phyloP scores from a whole-genome alignment of 2,329 filamentous ascomycete species.

The Paraconiothyrium sp. region DNA sequence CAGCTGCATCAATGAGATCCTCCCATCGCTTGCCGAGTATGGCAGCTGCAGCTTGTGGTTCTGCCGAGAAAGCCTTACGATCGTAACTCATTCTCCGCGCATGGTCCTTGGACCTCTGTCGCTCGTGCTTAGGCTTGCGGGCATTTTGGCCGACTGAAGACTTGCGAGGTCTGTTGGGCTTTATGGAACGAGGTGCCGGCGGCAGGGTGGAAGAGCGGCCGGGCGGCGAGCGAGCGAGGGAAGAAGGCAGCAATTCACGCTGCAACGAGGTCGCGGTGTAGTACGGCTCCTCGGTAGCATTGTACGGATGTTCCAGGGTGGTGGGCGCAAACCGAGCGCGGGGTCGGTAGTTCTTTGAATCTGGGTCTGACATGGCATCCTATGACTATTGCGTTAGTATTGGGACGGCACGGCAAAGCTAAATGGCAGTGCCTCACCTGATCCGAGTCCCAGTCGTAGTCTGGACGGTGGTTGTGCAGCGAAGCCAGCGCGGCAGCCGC shows the following conservation, averaged over 20 bases:
- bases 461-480: constrained; percentile 80
- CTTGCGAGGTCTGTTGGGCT: constrained; percentile 79
- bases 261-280: constrained; percentile 65
- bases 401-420: constrained; percentile 18
- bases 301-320: constrained; percentile 75
- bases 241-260: constrained; percentile 82
- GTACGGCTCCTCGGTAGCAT: constrained; percentile 53
- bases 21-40: constrained; percentile 91
- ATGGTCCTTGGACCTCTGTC: constrained; percentile 79
- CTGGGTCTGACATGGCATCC: constrained; percentile 51
- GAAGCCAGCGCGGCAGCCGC: constrained; percentile 89
- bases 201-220: constrained; percentile 89
- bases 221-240: constrained; percentile 81
- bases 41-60: constrained; percentile 77
- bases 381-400: constrained; percentile 38
- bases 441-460: constrained; percentile 60
- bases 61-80: constrained; percentile 85
- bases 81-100: constrained; percentile 77
- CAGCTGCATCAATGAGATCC: constrained; percentile 92
- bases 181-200: constrained; percentile 78
- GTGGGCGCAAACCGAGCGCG: constrained; percentile 52
- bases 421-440: constrained; percentile 38
- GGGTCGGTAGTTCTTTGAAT: constrained; percentile 49
- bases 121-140: constrained; percentile 80
- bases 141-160: constrained; percentile 85